Percentiles rank a stretch among this genome's conserved stretches.
These are phyloP conservation scores for Letharia lupina DNA, from an alignment of 495 filamentous ascomycete species.

Conservation along the genomic window DNA sequence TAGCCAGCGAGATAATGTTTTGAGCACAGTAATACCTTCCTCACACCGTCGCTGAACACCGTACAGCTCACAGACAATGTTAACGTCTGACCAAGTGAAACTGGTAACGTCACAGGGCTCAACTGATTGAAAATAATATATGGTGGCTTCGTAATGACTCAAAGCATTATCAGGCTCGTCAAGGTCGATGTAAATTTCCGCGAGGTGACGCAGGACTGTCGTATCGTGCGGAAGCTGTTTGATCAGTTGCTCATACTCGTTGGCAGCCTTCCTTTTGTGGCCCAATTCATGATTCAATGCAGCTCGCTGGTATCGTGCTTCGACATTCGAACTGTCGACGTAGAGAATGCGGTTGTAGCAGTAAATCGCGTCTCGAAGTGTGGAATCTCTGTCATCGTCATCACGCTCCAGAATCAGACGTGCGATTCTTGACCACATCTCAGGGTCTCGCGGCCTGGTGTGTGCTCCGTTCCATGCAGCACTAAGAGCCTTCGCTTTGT, in stretches of 20 bases:
- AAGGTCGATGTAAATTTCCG: conserved; percentile 55
- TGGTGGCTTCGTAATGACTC: conserved; percentile 51
- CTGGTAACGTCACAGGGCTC: conserved; percentile 40
- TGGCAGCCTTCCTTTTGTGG: conserved; percentile 46
- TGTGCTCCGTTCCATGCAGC: conserved; percentile 65
- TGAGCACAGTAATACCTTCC: conserved; percentile 59
- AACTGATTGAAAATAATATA: conserved; percentile 45
- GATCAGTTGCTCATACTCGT: conserved; percentile 57
- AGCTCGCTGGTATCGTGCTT: conserved; percentile 53
- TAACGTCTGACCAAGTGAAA: conserved; percentile 76
- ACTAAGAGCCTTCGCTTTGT: conserved; percentile 56
- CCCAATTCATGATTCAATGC: conserved; percentile 51
- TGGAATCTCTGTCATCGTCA: conserved; percentile 42
- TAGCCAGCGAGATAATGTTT: conserved; percentile 68
- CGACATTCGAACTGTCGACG: conserved; percentile 48
- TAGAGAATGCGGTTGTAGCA: conserved; percentile 64
- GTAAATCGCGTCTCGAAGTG: conserved; percentile 49
- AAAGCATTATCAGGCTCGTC: conserved; percentile 49
- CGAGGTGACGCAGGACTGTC: conserved; percentile 53
- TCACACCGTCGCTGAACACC: conserved; percentile 50
- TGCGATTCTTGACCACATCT: conserved; percentile 61
- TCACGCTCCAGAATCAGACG: conserved; percentile 55
- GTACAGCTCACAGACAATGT: conserved; percentile 76
- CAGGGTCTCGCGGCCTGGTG: conserved; percentile 56
- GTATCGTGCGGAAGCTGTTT: conserved; percentile 50